Evolutionary conservation across 495 filamentous ascomycete genomes (phyloP).

Genomic region (Filosporella fistucella): DNA sequence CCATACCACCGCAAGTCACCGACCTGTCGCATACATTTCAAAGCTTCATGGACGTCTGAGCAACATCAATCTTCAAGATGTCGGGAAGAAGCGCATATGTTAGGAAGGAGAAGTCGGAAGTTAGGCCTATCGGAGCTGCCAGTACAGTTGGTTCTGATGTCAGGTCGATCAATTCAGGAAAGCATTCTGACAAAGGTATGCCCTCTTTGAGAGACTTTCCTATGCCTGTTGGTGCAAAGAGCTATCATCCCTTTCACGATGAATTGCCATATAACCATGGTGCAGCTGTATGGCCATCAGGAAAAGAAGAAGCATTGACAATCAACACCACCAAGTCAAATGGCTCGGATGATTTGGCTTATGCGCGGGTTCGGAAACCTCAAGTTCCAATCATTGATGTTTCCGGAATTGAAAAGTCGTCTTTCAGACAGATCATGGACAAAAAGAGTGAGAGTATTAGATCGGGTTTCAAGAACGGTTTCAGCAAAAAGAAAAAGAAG

Average conservation of each 20-base stretch:
- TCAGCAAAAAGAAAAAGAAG: constrained; percentile 40
- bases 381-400: constrained; percentile 39
- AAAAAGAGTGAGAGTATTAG: constrained; percentile 48
- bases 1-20: too few species aligned
- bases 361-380: constrained; percentile 36
- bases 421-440: constrained; percentile 43
- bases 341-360: constrained; percentile 36
- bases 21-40: too few species aligned
- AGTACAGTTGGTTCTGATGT: neutral
- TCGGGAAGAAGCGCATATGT: constrained; percentile 52
- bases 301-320: constrained; percentile 1
- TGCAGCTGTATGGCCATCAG: constrained; percentile 7
- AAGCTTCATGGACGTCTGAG: too few species aligned
- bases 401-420: constrained; percentile 46
- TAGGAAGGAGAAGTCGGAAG: constrained; percentile 46
- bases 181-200: neutral
- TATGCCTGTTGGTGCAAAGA: constrained; percentile 29
- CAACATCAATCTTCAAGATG: constrained; percentile 33
- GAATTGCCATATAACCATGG: neutral
- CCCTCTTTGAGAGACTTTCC: constrained; percentile 24
- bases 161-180: constrained; percentile 5
- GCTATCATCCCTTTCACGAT: constrained; percentile 18
- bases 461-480: constrained; percentile 43
- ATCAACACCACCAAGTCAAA: constrained; percentile 18
- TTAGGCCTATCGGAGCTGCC: constrained; percentile 26